A percentile compares a stretch with the other conserved stretches of the same genome.
Evolutionary conservation across 2,329 filamentous ascomycete genomes (phyloP).

Genomic region (Aureobasidium sp.): DNA sequence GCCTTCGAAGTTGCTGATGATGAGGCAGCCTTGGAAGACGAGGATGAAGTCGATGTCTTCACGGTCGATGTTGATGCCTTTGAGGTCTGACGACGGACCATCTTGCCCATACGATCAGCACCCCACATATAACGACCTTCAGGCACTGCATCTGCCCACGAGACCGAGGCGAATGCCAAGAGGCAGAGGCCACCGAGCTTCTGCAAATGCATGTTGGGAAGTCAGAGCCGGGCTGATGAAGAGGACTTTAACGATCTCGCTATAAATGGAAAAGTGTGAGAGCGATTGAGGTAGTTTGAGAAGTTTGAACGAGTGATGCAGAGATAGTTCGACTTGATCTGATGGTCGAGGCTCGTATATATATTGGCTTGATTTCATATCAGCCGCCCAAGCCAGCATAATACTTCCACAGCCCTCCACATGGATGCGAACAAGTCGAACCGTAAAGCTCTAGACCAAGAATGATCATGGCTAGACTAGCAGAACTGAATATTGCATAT

Average conservation of each 20-base stretch:
- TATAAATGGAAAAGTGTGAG: background rate
- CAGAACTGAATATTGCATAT: slow-evolving; percentile 13
- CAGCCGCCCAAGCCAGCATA: background rate
- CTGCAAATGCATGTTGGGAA: slow-evolving; percentile 17
- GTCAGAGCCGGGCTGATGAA: background rate
- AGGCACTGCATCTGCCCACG: slow-evolving; percentile 13
- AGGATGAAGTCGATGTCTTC: background rate
- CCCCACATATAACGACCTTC: slow-evolving; percentile 17
- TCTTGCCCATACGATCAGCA: slow-evolving; percentile 19
- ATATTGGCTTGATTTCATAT: background rate
- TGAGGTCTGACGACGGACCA: slow-evolving; percentile 13
- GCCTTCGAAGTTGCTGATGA: background rate
- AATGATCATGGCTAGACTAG: slow-evolving; percentile 2
- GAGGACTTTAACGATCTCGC: background rate
- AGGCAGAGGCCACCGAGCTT: slow-evolving; percentile 15
- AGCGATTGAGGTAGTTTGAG: slow-evolving; percentile 16
- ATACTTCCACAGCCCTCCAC: slow-evolving; percentile 2
- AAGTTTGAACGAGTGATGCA: slow-evolving; percentile 8
- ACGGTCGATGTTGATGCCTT: background rate
- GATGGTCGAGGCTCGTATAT: slow-evolving; percentile 13
- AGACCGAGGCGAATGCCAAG: slow-evolving; percentile 16
- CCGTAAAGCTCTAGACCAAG: slow-evolving; percentile 3
- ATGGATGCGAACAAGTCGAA: background rate
- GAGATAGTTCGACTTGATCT: background rate
- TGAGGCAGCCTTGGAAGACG: background rate